phyloP scores from a whole-genome alignment of 2,329 filamentous ascomycete genomes.

The Cytospora piceicola region DNA sequence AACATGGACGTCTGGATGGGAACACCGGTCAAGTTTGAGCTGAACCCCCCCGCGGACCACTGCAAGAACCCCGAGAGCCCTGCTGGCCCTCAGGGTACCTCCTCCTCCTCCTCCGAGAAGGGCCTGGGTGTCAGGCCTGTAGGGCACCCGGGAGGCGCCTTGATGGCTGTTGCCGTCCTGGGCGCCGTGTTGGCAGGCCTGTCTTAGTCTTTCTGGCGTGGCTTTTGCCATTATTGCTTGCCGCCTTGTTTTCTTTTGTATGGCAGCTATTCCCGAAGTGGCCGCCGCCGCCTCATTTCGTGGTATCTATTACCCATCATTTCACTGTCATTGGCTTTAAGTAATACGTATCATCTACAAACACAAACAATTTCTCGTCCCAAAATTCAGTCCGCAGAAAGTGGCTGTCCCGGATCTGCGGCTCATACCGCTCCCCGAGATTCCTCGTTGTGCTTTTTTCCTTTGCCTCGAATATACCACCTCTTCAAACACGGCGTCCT shows the following conservation, averaged over 20 bases:
- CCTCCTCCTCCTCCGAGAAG: slow-evolving; percentile 7
- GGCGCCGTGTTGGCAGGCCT: not conserved
- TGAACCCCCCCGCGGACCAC: slow-evolving; percentile 19
- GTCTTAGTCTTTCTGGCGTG: not conserved
- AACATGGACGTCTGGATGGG: slow-evolving; percentile 34
- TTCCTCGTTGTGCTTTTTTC: not conserved
- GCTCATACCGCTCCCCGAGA: not conserved
- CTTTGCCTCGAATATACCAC: slow-evolving; percentile 3
- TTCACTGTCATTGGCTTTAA: not conserved
- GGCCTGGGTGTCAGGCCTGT: not conserved
- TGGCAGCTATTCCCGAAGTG: not conserved
- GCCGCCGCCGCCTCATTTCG: not conserved
- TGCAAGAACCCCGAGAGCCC: slow-evolving; percentile 22
- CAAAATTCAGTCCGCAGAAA: not conserved
- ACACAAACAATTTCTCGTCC: not conserved
- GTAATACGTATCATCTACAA: not conserved
- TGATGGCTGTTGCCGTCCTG: not conserved
- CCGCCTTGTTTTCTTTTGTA: not conserved
- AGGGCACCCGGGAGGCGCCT: not conserved
- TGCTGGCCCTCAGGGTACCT: slow-evolving; percentile 16
- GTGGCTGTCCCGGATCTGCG: slow-evolving; percentile 11
- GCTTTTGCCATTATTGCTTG: slow-evolving; percentile 7
- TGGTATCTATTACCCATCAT: not conserved
- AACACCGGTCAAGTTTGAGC: slow-evolving; percentile 16
- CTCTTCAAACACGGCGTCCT: not conserved